phyloP scores from a whole-genome alignment of 176 grass and related monocot genomes.

The Puya raimondii region DNA sequence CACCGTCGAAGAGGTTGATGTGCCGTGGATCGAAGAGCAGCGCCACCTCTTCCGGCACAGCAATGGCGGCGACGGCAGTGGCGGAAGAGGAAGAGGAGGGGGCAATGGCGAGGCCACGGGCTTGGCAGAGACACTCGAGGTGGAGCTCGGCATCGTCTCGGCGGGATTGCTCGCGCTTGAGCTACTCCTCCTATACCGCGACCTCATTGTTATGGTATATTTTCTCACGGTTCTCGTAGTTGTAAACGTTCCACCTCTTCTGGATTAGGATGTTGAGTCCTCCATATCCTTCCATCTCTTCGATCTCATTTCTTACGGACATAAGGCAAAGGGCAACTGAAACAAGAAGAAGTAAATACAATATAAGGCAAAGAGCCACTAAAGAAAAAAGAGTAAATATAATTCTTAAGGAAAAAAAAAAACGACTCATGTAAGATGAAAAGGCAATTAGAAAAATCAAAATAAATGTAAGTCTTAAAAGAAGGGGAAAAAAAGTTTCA shows the following conservation, averaged over 20 bases:
- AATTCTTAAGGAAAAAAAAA: too few species aligned
- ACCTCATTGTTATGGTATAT: constrained; percentile 63
- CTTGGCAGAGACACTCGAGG: constrained; percentile 44
- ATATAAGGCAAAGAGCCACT: too few species aligned
- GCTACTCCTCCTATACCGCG: constrained; percentile 74
- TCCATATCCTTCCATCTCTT: constrained; percentile 64
- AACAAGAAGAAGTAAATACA: too few species aligned
- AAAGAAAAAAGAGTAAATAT: too few species aligned
- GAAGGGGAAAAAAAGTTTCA: too few species aligned
- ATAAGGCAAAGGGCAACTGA: too few species aligned
- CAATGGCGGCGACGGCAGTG: not conserved
- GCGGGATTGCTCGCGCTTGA: constrained; percentile 60
- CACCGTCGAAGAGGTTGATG: constrained; percentile 57
- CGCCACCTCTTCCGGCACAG: constrained; percentile 2
- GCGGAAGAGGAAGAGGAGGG: not conserved
- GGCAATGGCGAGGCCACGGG: constrained; percentile 30
- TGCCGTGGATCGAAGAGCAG: constrained; percentile 19
- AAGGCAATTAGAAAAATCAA: too few species aligned
- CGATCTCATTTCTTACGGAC: not conserved
- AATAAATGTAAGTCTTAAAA: too few species aligned
- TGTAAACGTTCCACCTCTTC: constrained; percentile 99
- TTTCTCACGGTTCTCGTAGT: constrained; percentile 88
- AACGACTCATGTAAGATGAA: too few species aligned
- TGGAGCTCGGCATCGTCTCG: constrained; percentile 57
- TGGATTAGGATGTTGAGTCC: constrained; percentile 85